phyloP scores from a whole-genome alignment of 2,329 filamentous ascomycete genomes.

The Lachnellula willkommii region DNA sequence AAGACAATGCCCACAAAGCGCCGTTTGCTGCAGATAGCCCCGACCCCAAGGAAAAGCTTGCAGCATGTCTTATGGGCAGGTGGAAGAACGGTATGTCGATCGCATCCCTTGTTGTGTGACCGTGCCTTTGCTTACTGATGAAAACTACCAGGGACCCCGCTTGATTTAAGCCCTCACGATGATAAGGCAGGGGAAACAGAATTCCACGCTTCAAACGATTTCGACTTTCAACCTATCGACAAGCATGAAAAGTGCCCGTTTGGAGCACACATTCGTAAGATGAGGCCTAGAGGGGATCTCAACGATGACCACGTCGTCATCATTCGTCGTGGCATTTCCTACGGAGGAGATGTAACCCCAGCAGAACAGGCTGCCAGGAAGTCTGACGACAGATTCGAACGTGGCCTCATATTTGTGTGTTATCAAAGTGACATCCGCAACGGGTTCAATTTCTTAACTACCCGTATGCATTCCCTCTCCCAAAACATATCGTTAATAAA shows the following conservation, averaged over 20 bases:
- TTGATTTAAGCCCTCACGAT: slow-evolving; percentile 29
- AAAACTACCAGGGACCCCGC: slow-evolving; percentile 29
- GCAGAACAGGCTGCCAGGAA: slow-evolving; percentile 27
- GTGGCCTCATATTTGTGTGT: slow-evolving; percentile 41
- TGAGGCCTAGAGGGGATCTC: slow-evolving; percentile 35
- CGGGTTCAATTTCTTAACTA: slow-evolving; percentile 39
- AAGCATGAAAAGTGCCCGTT: slow-evolving; percentile 39
- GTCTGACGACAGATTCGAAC: slow-evolving; percentile 29
- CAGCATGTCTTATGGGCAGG: slow-evolving; percentile 39
- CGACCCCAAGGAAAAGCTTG: slow-evolving; percentile 34
- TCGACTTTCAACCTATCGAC: slow-evolving; percentile 30
- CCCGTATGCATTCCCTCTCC: slow-evolving; percentile 23
- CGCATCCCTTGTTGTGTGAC: not conserved
- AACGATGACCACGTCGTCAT: slow-evolving; percentile 36
- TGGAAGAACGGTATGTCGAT: slow-evolving; percentile 34
- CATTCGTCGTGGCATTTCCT: slow-evolving; percentile 41
- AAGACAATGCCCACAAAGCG: slow-evolving; percentile 28
- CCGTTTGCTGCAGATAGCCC: not conserved
- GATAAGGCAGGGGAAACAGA: slow-evolving; percentile 32
- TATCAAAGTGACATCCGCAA: slow-evolving; percentile 40
- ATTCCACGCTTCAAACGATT: slow-evolving; percentile 28
- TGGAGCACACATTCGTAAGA: slow-evolving; percentile 44
- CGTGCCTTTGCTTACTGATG: not conserved
- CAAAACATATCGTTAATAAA: no score
- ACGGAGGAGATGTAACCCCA: slow-evolving; percentile 34